Base-by-base conservation (phyloP, 2,329 filamentous ascomycete species). In the Aureobasidium sp. region DNA sequence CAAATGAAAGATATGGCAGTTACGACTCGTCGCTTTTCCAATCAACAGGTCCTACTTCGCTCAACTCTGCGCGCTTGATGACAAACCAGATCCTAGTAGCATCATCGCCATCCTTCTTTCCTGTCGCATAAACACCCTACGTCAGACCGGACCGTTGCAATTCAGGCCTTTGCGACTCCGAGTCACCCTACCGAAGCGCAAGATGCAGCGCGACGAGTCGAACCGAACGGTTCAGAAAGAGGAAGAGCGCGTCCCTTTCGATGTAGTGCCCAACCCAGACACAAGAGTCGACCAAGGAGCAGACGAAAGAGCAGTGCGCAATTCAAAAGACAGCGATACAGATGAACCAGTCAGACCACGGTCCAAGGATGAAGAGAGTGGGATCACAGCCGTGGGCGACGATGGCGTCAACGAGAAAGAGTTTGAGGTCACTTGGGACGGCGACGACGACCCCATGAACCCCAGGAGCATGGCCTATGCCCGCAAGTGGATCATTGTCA, bases 401-500 rank as follows among this genome's bases (percentile, higher is more conserved):
- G 39, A 30, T 5, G 34, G 34, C 27, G 39, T 2, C 29, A 27
- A 58, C 3, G 61, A 59, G 48, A 76, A 80, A 58, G 75, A 76
- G 2, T 92, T 84, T 67, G 82, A 90, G 64, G 91, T 97, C 25
- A 74, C 74, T 8, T 97, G 89, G 83, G 88, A 93, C 42, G 84
- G 83, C 21, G 86, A 91, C 62, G 75, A 78, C 52, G 92, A 97
- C 71, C 86, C 88, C 0, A 71, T 84, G 73, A 89, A 87, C 67
- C 92, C 92, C 0, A 84, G 87, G 62, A 90, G 83, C 71, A 85
- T 90, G 77, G 76, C 74, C 16, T 63, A 59, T 42, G 55, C 62
- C n/a, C 82, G 84, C 64, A 92, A 92, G 70, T 97, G 93, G 93
- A 62, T 85, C 34, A 87, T 96, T 64, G 86, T 92, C 1, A 67